Evolutionary conservation across 352 stramenopile genomes (phyloP).

Genomic region (Phytophthora foliorum): DNA sequence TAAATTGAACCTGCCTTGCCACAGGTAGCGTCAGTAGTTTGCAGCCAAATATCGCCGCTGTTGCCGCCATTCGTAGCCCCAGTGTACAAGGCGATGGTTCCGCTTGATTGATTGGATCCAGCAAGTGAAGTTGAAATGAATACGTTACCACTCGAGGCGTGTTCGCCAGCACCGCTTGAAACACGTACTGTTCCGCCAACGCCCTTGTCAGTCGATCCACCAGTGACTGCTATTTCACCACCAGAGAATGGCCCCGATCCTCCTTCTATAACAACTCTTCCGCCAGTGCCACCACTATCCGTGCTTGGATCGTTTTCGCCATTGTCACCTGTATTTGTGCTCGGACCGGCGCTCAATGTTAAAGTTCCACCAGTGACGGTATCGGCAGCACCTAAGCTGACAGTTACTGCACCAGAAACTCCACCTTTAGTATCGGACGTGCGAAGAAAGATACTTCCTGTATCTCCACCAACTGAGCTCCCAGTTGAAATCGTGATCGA

Average conservation of each 20-base stretch:
- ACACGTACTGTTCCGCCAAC: conserved; percentile 33
- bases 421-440: conserved; percentile 42
- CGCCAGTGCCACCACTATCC: conserved; percentile 34
- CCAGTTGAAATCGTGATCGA: conserved; percentile 43
- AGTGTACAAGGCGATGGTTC: conserved; percentile 34
- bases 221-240: conserved; percentile 38
- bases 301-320: conserved; percentile 35
- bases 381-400: conserved; percentile 39
- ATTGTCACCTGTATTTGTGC: conserved; percentile 22
- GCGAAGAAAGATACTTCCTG: conserved; percentile 40
- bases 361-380: conserved; percentile 34
- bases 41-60: conserved; percentile 37
- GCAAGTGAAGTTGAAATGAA: conserved; percentile 23
- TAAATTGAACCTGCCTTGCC: conserved; percentile 38
- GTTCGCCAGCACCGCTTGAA: conserved; percentile 33
- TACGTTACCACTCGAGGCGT: conserved; percentile 33
- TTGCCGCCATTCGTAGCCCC: conserved; percentile 30
- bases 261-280: conserved; percentile 29
- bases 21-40: conserved; percentile 32
- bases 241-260: conserved; percentile 27
- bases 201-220: conserved; percentile 26
- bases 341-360: conserved; percentile 37
- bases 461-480: conserved; percentile 36
- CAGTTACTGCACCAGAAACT: conserved; percentile 39
- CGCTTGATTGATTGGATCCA: conserved; percentile 27